A percentile compares a stretch with the other conserved stretches of the same genome.
Conservation (phyloP, 2,329 filamentous ascomycete genomes). For the Colletotrichum costaricense region DNA sequence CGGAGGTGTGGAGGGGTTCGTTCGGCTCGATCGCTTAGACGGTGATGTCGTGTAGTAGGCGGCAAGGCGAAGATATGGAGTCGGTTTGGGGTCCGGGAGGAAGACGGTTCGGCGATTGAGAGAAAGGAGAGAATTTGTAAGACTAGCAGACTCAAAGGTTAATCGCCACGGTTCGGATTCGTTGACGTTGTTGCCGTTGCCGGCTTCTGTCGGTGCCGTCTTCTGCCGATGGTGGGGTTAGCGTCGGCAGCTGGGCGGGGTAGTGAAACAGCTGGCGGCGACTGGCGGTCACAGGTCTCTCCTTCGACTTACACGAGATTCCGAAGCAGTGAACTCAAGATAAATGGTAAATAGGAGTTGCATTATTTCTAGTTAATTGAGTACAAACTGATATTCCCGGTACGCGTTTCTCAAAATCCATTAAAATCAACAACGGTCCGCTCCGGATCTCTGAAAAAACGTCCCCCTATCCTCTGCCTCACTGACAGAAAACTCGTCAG, state of each 20-base stretch:
- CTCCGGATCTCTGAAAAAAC: background rate
- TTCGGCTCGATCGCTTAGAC: background rate
- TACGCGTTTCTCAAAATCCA: no score
- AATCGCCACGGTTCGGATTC: constrained; percentile 1
- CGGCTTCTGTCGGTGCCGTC: constrained; percentile 17
- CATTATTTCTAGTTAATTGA: background rate
- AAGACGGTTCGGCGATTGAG: background rate
- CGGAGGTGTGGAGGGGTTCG: background rate
- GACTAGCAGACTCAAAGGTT: background rate
- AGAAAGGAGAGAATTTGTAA: background rate
- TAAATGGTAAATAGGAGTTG: background rate
- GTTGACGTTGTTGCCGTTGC: constrained; percentile 5
- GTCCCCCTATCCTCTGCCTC: background rate
- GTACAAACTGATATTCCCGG: no score
- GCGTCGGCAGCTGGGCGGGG: background rate
- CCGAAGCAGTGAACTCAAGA: no score
- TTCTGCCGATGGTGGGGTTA: constrained; percentile 11
- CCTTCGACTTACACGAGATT: background rate
- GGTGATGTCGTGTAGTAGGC: background rate
- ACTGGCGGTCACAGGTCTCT: background rate
- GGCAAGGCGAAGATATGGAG: background rate
- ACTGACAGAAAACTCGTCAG: background rate
- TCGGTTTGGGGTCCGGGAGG: background rate
- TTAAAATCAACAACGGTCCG: background rate
- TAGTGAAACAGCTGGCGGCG: background rate